A percentile compares a stretch with the other conserved stretches of the same genome.
These are phyloP conservation scores for Candida awuae DNA, from an alignment of 805 yeast genomes.

Conservation along the genomic window DNA sequence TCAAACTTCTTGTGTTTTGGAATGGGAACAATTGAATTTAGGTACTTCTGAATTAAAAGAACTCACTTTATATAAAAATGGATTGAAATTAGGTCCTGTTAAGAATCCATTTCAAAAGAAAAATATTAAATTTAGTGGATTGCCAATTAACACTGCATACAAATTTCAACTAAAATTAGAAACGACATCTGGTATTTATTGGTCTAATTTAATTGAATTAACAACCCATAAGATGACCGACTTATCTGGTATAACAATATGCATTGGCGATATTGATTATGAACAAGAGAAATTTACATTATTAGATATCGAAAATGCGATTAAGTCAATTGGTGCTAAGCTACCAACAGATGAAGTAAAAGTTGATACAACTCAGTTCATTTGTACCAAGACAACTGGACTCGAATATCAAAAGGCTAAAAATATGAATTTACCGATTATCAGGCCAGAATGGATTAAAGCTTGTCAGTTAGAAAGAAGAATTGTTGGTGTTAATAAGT, in stretches of 20 bases:
- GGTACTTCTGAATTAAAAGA: conserved; percentile 79
- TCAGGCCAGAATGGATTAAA: conserved; percentile 93
- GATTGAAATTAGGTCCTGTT: conserved; percentile 65
- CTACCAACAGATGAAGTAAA: conserved; percentile 65
- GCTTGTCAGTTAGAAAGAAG: conserved; percentile 87
- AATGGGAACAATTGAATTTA: conserved; percentile 82
- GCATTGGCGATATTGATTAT: conserved; percentile 72
- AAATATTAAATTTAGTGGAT: conserved; percentile 82
- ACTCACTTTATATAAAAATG: conserved; percentile 69
- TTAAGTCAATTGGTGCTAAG: conserved; percentile 71
- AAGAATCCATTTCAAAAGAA: conserved; percentile 75
- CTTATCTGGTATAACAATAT: conserved; percentile 82
- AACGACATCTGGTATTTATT: conserved; percentile 83
- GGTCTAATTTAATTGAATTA: conserved; percentile 58
- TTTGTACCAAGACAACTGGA: conserved; percentile 66
- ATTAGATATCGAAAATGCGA: conserved; percentile 55
- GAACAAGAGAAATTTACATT: conserved; percentile 37
- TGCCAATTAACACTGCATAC: conserved; percentile 78
- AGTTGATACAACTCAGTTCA: conserved; percentile 90
- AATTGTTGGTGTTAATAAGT: conserved; percentile 87
- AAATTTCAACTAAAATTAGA: conserved; percentile 71
- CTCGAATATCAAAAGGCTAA: conserved; percentile 64
- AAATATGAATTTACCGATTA: conserved; percentile 83
- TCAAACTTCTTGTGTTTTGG: conserved; percentile 89
- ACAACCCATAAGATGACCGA: conserved; percentile 96